A percentile compares a stretch with the other conserved stretches of the same genome.
Conservation (phyloP, 2,329 filamentous ascomycete genomes). For the Arthrobotrys megalospora region DNA sequence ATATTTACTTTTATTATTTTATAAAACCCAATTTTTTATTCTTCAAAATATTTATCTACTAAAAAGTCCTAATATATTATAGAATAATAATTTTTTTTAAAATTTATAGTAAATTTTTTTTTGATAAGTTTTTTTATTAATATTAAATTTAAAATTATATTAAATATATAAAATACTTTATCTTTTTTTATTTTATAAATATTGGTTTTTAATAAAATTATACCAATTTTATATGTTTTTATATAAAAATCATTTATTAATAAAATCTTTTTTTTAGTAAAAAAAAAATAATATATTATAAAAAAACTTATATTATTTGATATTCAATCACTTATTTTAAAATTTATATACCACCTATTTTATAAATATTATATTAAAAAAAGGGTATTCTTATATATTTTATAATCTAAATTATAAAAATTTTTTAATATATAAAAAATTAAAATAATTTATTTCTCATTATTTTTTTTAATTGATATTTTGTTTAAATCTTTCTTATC, state of each 20-base stretch:
- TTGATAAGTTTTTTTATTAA: slow-evolving; percentile 3
- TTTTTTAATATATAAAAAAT: neutral
- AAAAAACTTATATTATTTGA: slow-evolving; percentile 7
- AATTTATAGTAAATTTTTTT: neutral
- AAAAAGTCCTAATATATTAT: neutral
- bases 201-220: slow-evolving; percentile 15
- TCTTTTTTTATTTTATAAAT: slow-evolving; percentile 12
- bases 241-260: slow-evolving; percentile 1
- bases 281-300: slow-evolving; percentile 4
- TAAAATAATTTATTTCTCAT: neutral
- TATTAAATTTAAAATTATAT: slow-evolving; percentile 22
- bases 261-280: neutral
- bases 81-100: slow-evolving; percentile 7
- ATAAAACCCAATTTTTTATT: neutral
- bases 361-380: neutral
- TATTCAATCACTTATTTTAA: slow-evolving; percentile 8
- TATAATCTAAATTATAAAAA: neutral
- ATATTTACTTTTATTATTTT: neutral
- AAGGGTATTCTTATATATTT: slow-evolving; percentile 17
- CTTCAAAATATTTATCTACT: neutral
- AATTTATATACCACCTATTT: slow-evolving; percentile 2
- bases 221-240: neutral
- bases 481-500: neutral
- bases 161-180: slow-evolving; percentile 2
- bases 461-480: slow-evolving; percentile 4